A percentile compares a stretch with the other conserved stretches of the same genome.
phyloP scores from a whole-genome alignment of 2,329 filamentous ascomycete genomes.

The Xylariaceae sp. region DNA sequence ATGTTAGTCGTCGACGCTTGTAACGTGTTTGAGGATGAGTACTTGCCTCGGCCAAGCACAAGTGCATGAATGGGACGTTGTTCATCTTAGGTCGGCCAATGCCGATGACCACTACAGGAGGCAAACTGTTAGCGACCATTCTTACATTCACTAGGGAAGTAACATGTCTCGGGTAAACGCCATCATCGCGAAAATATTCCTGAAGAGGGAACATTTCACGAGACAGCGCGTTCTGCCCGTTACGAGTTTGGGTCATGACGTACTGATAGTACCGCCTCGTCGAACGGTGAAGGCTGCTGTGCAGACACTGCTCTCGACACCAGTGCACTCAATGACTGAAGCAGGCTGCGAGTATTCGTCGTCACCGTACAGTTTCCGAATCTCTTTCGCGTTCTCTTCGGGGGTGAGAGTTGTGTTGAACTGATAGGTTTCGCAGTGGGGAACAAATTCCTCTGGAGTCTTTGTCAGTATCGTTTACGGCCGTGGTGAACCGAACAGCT shows the following conservation, averaged over 20 bases:
- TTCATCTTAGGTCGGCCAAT: slow-evolving; percentile 59
- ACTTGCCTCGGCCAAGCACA: slow-evolving; percentile 54
- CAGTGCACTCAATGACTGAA: slow-evolving; percentile 60
- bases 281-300: slow-evolving; percentile 54
- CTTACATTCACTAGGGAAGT: not conserved
- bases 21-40: not conserved
- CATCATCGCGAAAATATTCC: not conserved
- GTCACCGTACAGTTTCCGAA: slow-evolving; percentile 46
- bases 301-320: slow-evolving; percentile 57
- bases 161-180: slow-evolving; percentile 15
- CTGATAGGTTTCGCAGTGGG: slow-evolving; percentile 49
- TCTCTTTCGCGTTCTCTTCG: slow-evolving; percentile 46
- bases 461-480: not conserved
- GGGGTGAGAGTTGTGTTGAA: slow-evolving; percentile 42
- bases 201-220: slow-evolving; percentile 6
- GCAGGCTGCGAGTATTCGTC: slow-evolving; percentile 53
- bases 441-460: slow-evolving; percentile 43
- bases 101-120: slow-evolving; percentile 49
- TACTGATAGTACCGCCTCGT: slow-evolving; percentile 51
- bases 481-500: too few relatives aligned
- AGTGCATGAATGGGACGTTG: slow-evolving; percentile 62
- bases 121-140: slow-evolving; percentile 1
- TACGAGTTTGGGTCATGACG: slow-evolving; percentile 7
- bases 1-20: slow-evolving; percentile 9
- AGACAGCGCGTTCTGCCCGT: not conserved